Base-by-base conservation (phyloP, 2,329 filamentous ascomycete genomes). In the Cytospora paraplurivora region DNA sequence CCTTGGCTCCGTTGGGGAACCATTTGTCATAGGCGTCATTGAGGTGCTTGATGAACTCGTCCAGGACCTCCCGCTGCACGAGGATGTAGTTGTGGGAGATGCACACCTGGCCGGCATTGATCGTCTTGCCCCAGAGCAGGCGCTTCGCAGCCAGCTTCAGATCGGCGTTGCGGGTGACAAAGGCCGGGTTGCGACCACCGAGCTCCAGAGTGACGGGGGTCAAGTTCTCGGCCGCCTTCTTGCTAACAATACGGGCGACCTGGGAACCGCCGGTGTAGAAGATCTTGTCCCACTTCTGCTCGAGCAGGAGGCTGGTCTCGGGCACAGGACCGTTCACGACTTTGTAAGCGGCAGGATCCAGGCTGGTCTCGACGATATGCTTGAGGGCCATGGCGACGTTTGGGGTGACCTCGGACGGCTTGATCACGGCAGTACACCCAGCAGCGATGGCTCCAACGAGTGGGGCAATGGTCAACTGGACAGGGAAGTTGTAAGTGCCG, bases 231-330 rank as follows among this genome's bases (percentile, higher is more conserved):
- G 95, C 94, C 0, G 94, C 95, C 75, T 96, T 97, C 76, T 93
- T 88, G 55, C 92, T 86, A 59, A 98, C 88, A 71, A 98, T 93
- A 73, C 89, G 92, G 72, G 91, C 95, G 19, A 97, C 92, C 34
- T 74, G 79, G 59, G 84, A 83, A 71, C 87, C 88, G 61, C 95
- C 95, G 1, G 95, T 99, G 80, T 97, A 99, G 81, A 95, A 93
- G 72, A 99, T 96, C 84, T 97, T 98, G 79, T 96, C 93, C 89
- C 93, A 99, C 76, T 94, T 94, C 79, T 93, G 86, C 63, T 94
- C 87, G 38, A 99, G 84, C 52, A 98, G 79, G 13, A 87, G 88
- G 53, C 90, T 92, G 4, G 90, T 93, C 81, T 97, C 92, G 4
- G 88, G 82, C 21, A 97, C 78, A 34, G 81, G 88, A 65, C 95